phyloP scores from a whole-genome alignment of 306 rosid genomes.

The Betula pendula region DNA sequence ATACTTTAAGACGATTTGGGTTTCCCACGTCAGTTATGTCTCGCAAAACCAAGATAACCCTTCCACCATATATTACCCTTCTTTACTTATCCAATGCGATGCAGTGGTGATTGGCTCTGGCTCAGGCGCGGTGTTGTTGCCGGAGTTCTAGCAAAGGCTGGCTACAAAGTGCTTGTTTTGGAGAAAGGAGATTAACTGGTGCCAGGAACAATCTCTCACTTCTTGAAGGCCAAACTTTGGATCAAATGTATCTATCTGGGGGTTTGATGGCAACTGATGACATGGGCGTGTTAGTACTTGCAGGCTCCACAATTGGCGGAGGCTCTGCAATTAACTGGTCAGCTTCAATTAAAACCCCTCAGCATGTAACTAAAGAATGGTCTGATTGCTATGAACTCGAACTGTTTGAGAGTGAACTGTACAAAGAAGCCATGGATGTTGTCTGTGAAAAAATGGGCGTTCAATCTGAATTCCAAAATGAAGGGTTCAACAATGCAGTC shows the following conservation, averaged over 20 bases:
- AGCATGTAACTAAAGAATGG: conserved; percentile 70
- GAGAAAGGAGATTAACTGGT: conserved; percentile 71
- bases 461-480: conserved; percentile 56
- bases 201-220: conserved; percentile 79
- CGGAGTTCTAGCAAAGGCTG: conserved; percentile 72
- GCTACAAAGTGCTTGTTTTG: conserved; percentile 71
- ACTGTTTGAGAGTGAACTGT: conserved; percentile 59
- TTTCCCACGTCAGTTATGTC: conserved; percentile 42
- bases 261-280: conserved; percentile 71
- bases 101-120: conserved; percentile 83
- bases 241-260: conserved; percentile 60
- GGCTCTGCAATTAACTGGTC: conserved; percentile 86
- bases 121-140: conserved; percentile 75
- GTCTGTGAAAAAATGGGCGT: conserved; percentile 74
- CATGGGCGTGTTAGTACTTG: conserved; percentile 46
- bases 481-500: conserved; percentile 76
- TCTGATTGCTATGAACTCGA: conserved; percentile 44
- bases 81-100: conserved; percentile 61
- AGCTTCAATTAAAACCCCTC: conserved; percentile 61
- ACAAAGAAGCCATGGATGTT: conserved; percentile 62
- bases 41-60: conserved; percentile 12
- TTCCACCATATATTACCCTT: conserved; percentile 40
- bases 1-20: conserved; percentile 43
- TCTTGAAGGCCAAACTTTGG: conserved; percentile 73
- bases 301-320: conserved; percentile 88